Base-by-base conservation (phyloP, 225 moss, liverwort and hornwort species). In the Bryum argenteum region DNA sequence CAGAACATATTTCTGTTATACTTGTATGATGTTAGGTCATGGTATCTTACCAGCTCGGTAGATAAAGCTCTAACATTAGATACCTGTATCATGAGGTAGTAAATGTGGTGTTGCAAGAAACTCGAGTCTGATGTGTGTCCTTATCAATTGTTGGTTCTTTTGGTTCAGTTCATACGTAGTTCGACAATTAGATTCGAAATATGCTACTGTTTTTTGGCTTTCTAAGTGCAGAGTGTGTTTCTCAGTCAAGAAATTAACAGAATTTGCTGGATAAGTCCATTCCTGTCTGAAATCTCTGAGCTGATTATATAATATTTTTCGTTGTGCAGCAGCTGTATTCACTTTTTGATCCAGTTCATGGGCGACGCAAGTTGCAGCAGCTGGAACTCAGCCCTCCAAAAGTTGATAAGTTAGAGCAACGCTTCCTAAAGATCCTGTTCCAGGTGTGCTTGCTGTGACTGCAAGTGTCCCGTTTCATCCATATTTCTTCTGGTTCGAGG, bases 281-380 rank as follows among this genome's bases (percentile, higher is more conserved):
- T 66, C 58, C 17, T 37, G 50, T 22, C 42, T 71, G 50, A 16
- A 45, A 52, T 58, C 63, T 5, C 20, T 40, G 23, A 37, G 12
- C 61, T 70, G 38, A 43, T 56, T 16, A n/a, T n/a, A 20, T 67
- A 6, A 48, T 3, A 44, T 60, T 17, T 66, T 58, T n/a, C n/a
- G 19, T 10, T 60, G 80, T 69, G 81, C 86, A 89, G 88, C 83
- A 85, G 7, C 83, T 89, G 12, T 89, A 86, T 75, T 72, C 85
- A 7, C 58, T 89, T 10, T 86, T 89, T 58, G 86, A 89, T 70
- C 88, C 88, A 69, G 78, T 83, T 15, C 78, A 83, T 63, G 88
- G 88, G 48, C 67, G 63, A 65, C 77, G 24, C 51, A 89, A 81
- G 74, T 72, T 89, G 79, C 79, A 83, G 63, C 81, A 86, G 75